Evolutionary conservation across 768 basidiomycete species (phyloP).

Genomic region (Lactarius vividus): DNA sequence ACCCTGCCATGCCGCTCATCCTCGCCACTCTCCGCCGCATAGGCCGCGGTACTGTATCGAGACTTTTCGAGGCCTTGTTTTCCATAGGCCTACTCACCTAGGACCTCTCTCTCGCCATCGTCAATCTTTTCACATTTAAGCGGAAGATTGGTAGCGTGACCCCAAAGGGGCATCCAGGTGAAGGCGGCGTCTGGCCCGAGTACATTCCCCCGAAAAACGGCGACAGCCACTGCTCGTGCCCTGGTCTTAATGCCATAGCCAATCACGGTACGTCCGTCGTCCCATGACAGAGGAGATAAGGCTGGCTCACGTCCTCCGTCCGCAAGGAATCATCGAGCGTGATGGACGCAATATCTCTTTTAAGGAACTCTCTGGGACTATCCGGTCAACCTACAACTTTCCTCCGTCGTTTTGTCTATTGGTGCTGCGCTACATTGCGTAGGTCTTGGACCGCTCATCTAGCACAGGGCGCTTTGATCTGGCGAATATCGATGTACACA

Average conservation of each 20-base stretch:
- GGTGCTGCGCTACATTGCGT: conserved; percentile 59
- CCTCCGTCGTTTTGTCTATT: conserved; percentile 63
- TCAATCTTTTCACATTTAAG: conserved; percentile 52
- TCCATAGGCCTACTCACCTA: conserved; percentile 40
- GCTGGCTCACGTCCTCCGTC: not conserved
- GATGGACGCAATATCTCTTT: conserved; percentile 71
- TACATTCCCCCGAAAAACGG: conserved; percentile 54
- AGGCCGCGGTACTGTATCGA: conserved; percentile 9
- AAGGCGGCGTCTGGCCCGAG: conserved; percentile 66
- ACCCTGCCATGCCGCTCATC: conserved; percentile 6
- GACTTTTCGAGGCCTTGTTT: conserved; percentile 7
- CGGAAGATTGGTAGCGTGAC: conserved; percentile 54
- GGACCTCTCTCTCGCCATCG: conserved; percentile 50
- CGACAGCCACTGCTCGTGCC: conserved; percentile 72
- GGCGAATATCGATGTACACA: conserved; percentile 66
- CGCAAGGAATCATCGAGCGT: conserved; percentile 46
- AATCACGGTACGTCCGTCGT: conserved; percentile 59
- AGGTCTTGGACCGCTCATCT: conserved; percentile 56
- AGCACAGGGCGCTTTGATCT: conserved; percentile 59
- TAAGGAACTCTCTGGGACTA: conserved; percentile 36
- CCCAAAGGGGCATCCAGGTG: conserved; percentile 53
- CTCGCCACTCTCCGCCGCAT: conserved; percentile 22
- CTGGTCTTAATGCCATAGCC: conserved; percentile 75
- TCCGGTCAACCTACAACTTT: conserved; percentile 60
- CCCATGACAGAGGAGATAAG: not conserved